Base-by-base conservation (phyloP, 495 filamentous ascomycete species). In the Lasiosphaeria hispida region DNA sequence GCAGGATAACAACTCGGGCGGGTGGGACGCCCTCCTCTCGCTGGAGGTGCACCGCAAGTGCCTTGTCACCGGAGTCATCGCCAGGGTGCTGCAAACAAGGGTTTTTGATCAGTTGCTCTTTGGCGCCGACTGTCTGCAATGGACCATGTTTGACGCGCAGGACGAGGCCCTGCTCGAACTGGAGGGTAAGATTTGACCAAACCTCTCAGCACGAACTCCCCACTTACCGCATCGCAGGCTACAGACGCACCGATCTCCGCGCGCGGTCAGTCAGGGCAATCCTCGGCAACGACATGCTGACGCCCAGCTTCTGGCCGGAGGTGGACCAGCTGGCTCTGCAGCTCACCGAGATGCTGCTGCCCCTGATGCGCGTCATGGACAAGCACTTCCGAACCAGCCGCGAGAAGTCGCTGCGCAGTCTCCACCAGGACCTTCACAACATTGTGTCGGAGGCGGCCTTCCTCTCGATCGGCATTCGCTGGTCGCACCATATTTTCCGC, bases 31-130 rank as follows among this genome's bases (percentile, higher is more conserved):
- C 11, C 40, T 80, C 53, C 40, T 82, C 9, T 51, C 62, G 44
- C 61, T 71, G 35, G 53, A 43, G 10, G 2, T 3, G 14, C 66
- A 72, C 33, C 69, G 79, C 18, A 70, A 66, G 56, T 76, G 66
- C 62, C 61, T 82, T 11, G 52, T 78, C 14, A 68, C 70, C 56
- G 75, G 67, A 4, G 65, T 82, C 10, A 48, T 80, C 1, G 66
- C 63, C 8, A 72, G 69, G 64, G 62, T 79, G 43, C 55, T 82
- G 30, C 70, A 77, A 55, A 70, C 57, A 39, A 66, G 64, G 17
- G 68, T 82, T 7, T 82, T 78, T 55, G 69, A 69, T 35, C 68
- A 72, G 30, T 58, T 78, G 41, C 57, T 80, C 1, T 82, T 78
- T 59, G 77, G 79, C 4, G 76, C 69, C 1, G 59, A 64, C 6